Evolutionary conservation across 306 rosid species (phyloP).

Genomic region (Quercus variabilis): DNA sequence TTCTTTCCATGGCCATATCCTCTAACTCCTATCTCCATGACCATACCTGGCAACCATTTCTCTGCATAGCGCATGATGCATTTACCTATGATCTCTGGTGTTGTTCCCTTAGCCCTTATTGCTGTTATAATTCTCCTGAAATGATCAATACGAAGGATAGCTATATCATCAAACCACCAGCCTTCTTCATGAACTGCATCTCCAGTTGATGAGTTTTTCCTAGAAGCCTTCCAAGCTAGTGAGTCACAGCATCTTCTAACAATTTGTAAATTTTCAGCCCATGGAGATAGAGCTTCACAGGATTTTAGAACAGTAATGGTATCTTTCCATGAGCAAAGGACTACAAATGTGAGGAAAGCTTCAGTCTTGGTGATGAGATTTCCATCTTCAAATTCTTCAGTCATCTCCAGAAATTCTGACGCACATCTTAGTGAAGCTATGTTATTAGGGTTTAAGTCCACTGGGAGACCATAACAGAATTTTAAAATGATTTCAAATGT

Average conservation of each 20-base stretch:
- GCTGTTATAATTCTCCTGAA: conserved; percentile 67
- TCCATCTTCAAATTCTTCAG: conserved; percentile 80
- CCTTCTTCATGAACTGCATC: conserved; percentile 45
- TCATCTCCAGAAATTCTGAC: conserved; percentile 88
- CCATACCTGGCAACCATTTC: conserved; percentile 66
- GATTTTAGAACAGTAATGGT: conserved; percentile 68
- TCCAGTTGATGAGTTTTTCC: conserved; percentile 32
- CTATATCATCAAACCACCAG: conserved; percentile 66
- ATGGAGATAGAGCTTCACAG: conserved; percentile 77
- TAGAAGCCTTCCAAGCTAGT: conserved; percentile 79
- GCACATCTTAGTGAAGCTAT: conserved; percentile 88
- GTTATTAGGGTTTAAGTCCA: conserved; percentile 65
- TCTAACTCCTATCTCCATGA: conserved; percentile 57
- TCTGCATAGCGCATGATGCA: conserved; percentile 75
- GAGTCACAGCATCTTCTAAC: conserved; percentile 92
- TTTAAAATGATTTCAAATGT: conserved; percentile 64
- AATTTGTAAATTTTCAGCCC: conserved; percentile 94
- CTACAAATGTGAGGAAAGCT: conserved; percentile 83
- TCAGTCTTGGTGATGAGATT: conserved; percentile 81
- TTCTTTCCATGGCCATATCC: conserved; percentile 64
- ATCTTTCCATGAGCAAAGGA: conserved; percentile 90
- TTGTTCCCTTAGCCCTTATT: conserved; percentile 57
- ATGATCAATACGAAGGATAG: conserved; percentile 58
- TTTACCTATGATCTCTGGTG: conserved; percentile 63
- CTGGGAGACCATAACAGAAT: conserved; percentile 85